Conservation (phyloP, 164 flowering plant genomes). For the Piper longum region DNA sequence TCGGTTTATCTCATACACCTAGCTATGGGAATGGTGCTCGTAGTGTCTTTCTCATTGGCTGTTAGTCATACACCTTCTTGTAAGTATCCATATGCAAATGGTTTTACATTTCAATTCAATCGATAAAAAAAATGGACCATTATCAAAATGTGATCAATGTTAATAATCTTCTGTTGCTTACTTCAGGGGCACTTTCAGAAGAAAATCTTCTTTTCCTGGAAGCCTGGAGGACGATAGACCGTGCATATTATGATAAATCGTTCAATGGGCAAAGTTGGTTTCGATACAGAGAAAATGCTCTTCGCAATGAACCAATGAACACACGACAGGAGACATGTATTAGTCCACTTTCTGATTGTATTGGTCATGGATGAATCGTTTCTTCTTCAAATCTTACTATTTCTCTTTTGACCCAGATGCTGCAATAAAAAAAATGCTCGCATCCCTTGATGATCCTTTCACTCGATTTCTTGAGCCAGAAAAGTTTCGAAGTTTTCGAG, state of each 20-base stretch:
- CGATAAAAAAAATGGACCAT: background rate
- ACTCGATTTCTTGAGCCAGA: slow-evolving; percentile 94
- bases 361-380: background rate
- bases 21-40: slow-evolving; percentile 36
- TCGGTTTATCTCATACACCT: slow-evolving; percentile 24
- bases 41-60: slow-evolving; percentile 37
- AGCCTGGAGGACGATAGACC: slow-evolving; percentile 95
- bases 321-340: slow-evolving; percentile 44
- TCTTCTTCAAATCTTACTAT: background rate
- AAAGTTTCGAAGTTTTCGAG: slow-evolving; percentile 77
- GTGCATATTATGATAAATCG: slow-evolving; percentile 85
- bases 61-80: slow-evolving; percentile 45
- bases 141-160: background rate
- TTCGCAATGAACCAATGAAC: slow-evolving; percentile 91
- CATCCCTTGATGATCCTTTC: slow-evolving; percentile 87
- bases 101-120: background rate
- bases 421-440: slow-evolving; percentile 93
- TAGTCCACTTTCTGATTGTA: background rate
- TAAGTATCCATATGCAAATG: slow-evolving; percentile 23
- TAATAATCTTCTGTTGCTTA: background rate
- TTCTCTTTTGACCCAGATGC: slow-evolving; percentile 28
- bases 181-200: slow-evolving; percentile 76
- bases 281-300: slow-evolving; percentile 82
- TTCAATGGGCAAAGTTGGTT: slow-evolving; percentile 99
- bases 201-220: slow-evolving; percentile 92